Conservation (phyloP, 2,329 filamentous ascomycete species). For the Aspergillus aculeatus region DNA sequence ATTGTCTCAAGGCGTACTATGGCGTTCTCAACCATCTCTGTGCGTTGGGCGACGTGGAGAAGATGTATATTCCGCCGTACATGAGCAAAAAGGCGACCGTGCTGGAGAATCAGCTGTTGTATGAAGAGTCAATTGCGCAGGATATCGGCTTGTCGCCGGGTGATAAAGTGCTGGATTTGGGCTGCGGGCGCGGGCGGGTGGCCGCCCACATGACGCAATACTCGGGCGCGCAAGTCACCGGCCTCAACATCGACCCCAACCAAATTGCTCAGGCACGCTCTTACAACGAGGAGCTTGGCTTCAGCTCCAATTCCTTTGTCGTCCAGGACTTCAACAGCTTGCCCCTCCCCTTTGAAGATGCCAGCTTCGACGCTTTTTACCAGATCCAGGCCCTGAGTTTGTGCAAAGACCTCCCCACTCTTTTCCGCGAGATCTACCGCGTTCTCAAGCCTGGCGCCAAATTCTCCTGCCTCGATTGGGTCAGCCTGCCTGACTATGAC, state of each 20-base stretch:
- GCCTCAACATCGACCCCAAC: slow-evolving; percentile 56
- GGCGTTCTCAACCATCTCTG: slow-evolving; percentile 57
- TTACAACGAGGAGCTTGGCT: slow-evolving; percentile 47
- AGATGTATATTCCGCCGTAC: slow-evolving; percentile 58
- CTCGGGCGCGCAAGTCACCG: slow-evolving; percentile 50
- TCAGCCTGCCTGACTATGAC: slow-evolving; percentile 53
- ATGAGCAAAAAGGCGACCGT: slow-evolving; percentile 53
- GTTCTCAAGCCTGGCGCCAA: slow-evolving; percentile 53
- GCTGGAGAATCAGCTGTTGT: slow-evolving; percentile 54
- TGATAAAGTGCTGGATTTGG: slow-evolving; percentile 52
- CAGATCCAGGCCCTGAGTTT: slow-evolving; percentile 59
- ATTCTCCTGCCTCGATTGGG: slow-evolving; percentile 55
- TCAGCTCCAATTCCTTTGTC: slow-evolving; percentile 48
- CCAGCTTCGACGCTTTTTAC: slow-evolving; percentile 54
- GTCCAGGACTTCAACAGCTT: slow-evolving; percentile 54
- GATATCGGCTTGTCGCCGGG: slow-evolving; percentile 49
- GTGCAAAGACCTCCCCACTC: slow-evolving; percentile 49
- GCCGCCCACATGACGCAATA: slow-evolving; percentile 55
- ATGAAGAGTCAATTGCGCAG: slow-evolving; percentile 52
- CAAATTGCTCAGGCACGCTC: slow-evolving; percentile 49
- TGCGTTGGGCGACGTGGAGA: slow-evolving; percentile 56
- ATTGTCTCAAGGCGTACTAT: slow-evolving; percentile 54
- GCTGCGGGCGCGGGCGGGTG: slow-evolving; percentile 55
- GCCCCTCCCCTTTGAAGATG: slow-evolving; percentile 52
- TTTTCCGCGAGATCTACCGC: slow-evolving; percentile 52